These are phyloP conservation scores for Verticillium tricorpus DNA, from an alignment of 2,329 filamentous ascomycete genomes.

Conservation along the genomic window DNA sequence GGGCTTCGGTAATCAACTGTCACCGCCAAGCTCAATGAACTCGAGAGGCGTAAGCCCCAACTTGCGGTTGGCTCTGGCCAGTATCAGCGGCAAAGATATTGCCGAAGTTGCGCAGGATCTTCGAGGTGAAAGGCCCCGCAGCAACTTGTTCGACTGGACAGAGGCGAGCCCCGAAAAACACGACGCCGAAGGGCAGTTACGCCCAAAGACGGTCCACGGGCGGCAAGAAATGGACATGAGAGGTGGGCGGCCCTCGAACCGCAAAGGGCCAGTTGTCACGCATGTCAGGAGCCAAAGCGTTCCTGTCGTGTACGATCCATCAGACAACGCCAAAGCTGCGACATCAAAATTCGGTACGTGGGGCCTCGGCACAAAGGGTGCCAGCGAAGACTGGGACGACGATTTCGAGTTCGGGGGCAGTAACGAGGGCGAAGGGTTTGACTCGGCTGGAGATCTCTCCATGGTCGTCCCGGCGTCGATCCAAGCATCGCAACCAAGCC, in stretches of 20 bases:
- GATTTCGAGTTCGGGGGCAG: conserved; percentile 72
- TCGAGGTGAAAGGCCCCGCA: conserved; percentile 48
- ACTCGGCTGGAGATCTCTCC: conserved; percentile 30
- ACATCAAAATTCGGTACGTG: conserved; percentile 74
- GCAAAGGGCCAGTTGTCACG: conserved; percentile 62
- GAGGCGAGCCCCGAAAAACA: conserved; percentile 62
- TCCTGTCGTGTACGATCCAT: conserved; percentile 62
- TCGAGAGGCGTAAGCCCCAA: conserved; percentile 48
- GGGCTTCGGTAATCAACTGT: conserved; percentile 50
- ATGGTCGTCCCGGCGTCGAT: conserved; percentile 79
- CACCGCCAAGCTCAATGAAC: conserved; percentile 53
- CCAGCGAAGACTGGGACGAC: conserved; percentile 85
- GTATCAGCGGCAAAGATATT: conserved; percentile 43
- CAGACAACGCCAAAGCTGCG: conserved; percentile 49
- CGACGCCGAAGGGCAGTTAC: conserved; percentile 51
- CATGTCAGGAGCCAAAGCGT: conserved; percentile 81
- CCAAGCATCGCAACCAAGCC: conserved; percentile 74
- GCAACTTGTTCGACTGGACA: conserved; percentile 75
- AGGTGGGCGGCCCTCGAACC: conserved; percentile 62
- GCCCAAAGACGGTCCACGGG: conserved; percentile 71
- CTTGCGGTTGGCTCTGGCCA: conserved; percentile 48
- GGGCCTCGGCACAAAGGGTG: conserved; percentile 73
- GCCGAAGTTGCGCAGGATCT: conserved; percentile 21
- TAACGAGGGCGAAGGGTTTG: conserved; percentile 31
- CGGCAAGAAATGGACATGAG: conserved; percentile 69